Evolutionary conservation across 2,329 filamentous ascomycete species (phyloP).

Genomic region (Talaromyces rugulosus): DNA sequence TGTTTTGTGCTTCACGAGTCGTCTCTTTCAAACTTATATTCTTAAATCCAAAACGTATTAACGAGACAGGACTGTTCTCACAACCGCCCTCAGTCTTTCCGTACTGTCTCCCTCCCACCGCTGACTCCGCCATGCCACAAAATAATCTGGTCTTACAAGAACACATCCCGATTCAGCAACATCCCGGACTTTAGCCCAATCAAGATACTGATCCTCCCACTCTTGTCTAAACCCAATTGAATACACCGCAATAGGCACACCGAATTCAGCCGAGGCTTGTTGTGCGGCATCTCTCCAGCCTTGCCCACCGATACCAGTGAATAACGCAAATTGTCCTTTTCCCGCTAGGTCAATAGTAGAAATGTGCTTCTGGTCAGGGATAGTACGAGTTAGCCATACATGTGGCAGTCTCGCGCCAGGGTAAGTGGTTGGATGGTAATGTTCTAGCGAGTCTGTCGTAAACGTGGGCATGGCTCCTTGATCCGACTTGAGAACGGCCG

Average conservation of each 20-base stretch:
- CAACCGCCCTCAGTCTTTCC: neutral
- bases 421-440: constrained; percentile 49
- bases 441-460: constrained; percentile 37
- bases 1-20: too few species aligned
- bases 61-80: neutral
- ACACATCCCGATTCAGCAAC: constrained; percentile 57
- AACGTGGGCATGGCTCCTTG: constrained; percentile 24
- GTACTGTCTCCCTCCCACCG: neutral
- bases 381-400: constrained; percentile 55
- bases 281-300: constrained; percentile 51
- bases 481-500: constrained; percentile 44
- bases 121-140: constrained; percentile 50
- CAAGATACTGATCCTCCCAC: constrained; percentile 59
- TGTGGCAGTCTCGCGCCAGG: constrained; percentile 60
- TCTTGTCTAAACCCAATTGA: constrained; percentile 57
- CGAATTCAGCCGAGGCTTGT: constrained; percentile 35
- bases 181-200: constrained; percentile 53
- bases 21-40: too few species aligned
- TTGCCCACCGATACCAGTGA: constrained; percentile 54
- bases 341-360: constrained; percentile 60
- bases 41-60: too few species aligned
- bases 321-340: constrained; percentile 48
- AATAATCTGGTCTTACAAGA: constrained; percentile 57
- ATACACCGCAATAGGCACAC: constrained; percentile 47
- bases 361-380: constrained; percentile 39